A percentile compares a stretch with the other conserved stretches of the same genome.
Evolutionary conservation across 192 early-diverging fungal species (phyloP).

Genomic region (Jimgerdemannia flammicorona): DNA sequence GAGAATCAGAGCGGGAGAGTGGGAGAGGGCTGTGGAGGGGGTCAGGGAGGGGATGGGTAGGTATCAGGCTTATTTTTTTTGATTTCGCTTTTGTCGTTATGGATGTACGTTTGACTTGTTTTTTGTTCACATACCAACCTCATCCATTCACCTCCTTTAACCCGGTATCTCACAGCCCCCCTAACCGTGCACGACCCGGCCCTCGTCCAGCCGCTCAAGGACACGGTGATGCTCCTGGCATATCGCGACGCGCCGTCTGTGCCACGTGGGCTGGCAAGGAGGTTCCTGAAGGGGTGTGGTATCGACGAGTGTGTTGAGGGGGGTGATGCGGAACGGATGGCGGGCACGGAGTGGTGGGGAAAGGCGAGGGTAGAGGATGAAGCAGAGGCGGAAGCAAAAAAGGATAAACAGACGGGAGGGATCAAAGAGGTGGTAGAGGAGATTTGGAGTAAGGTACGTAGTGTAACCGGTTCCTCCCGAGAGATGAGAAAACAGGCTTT

Average conservation of each 20-base stretch:
- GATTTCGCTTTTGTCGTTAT: too few species aligned
- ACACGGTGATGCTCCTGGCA: background rate
- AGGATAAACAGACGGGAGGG: background rate
- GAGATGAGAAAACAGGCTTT: background rate
- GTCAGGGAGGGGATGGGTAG: background rate
- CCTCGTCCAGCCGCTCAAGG: slow-evolving; percentile 5
- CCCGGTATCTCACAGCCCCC: background rate
- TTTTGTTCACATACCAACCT: background rate
- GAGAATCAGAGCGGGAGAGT: background rate
- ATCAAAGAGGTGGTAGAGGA: background rate
- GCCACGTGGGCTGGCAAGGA: background rate
- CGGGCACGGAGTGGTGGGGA: too few species aligned
- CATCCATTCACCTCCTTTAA: background rate
- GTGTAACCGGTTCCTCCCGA: background rate
- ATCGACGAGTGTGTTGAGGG: background rate
- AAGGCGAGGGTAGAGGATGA: background rate
- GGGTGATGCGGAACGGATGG: background rate
- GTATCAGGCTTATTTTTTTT: background rate
- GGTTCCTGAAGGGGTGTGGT: background rate
- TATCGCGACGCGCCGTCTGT: background rate
- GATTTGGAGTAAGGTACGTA: background rate
- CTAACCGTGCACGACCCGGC: background rate
- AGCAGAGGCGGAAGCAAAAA: background rate
- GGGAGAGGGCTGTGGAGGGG: background rate
- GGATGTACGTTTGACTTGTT: background rate